These are phyloP conservation scores for Coemansia sp. DNA, from an alignment of 192 early-diverging fungal species.

Conservation along the genomic window DNA sequence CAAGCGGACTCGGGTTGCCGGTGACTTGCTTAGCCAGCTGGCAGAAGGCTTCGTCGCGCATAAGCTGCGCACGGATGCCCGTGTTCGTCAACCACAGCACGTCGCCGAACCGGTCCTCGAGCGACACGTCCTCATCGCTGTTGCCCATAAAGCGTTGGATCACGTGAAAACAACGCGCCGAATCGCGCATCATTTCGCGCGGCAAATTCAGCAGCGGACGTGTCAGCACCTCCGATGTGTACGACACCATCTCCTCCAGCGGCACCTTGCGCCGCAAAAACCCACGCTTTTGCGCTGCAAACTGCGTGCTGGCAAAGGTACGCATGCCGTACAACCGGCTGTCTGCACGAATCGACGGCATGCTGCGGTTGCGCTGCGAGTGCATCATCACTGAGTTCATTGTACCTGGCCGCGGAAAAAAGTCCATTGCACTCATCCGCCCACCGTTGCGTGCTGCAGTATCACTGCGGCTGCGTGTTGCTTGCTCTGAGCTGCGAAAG, in stretches of 20 bases:
- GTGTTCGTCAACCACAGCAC: slow-evolving; percentile 75
- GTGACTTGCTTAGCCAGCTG: slow-evolving; percentile 89
- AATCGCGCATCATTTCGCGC: slow-evolving; percentile 82
- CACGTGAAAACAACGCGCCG: slow-evolving; percentile 78
- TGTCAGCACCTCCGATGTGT: slow-evolving; percentile 64
- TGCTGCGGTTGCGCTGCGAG: slow-evolving; percentile 62
- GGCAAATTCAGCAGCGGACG: slow-evolving; percentile 81
- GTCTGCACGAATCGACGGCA: slow-evolving; percentile 73
- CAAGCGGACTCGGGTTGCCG: slow-evolving; percentile 62
- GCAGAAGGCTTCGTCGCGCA: slow-evolving; percentile 94
- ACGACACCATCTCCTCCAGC: slow-evolving; percentile 80
- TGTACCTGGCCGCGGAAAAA: slow-evolving; percentile 18
- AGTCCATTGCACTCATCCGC: slow-evolving; percentile 35
- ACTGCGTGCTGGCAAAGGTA: slow-evolving; percentile 86
- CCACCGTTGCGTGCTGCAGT: slow-evolving; percentile 10
- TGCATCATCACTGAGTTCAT: slow-evolving; percentile 26
- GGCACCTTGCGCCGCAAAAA: slow-evolving; percentile 83
- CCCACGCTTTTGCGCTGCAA: slow-evolving; percentile 83
- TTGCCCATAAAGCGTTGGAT: slow-evolving; percentile 88
- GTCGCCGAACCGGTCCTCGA: slow-evolving; percentile 56
- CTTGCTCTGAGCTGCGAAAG: slow-evolving; percentile 32
- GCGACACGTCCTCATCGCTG: slow-evolving; percentile 23
- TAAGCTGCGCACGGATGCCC: slow-evolving; percentile 69
- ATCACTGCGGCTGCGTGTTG: slow-evolving; percentile 34
- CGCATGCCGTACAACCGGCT: slow-evolving; percentile 55